Percentiles rank a stretch among this genome's conserved stretches.
Conservation (phyloP, 805 yeast species). For the Saccharomyces kudriavzevii region DNA sequence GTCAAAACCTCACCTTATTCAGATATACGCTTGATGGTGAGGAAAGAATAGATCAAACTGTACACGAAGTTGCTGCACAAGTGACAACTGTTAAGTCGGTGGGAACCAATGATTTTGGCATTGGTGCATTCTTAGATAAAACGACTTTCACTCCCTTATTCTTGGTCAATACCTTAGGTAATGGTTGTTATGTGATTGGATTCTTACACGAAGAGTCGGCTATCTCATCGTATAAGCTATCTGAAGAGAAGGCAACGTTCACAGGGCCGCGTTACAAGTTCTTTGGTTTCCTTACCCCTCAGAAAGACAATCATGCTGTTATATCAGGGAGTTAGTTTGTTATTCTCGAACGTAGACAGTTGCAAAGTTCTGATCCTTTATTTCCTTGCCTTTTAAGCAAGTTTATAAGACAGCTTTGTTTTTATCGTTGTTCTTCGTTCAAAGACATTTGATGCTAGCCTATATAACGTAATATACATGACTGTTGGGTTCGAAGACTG, state of each 20-base stretch:
- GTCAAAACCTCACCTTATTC: not conserved
- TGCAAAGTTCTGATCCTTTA: not conserved
- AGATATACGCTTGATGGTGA: not conserved
- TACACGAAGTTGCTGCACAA: slow-evolving; percentile 9
- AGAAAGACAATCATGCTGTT: not conserved
- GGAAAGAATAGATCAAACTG: slow-evolving; percentile 3
- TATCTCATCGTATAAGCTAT: not conserved
- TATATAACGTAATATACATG: not conserved
- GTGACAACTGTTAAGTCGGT: slow-evolving; percentile 5
- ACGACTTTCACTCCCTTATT: slow-evolving; percentile 2
- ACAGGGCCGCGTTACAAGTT: not conserved
- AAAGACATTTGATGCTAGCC: too few species aligned
- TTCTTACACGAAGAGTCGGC: not conserved
- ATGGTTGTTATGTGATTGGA: slow-evolving; percentile 6
- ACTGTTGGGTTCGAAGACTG: not conserved
- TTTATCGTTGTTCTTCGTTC: not conserved
- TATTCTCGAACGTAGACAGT: not conserved
- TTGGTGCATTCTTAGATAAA: not conserved
- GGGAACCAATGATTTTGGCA: not conserved
- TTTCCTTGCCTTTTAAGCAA: not conserved
- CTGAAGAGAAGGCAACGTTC: not conserved
- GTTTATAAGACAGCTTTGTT: not conserved
- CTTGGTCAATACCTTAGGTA: slow-evolving; percentile 4
- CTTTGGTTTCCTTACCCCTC: not conserved
- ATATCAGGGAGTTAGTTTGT: not conserved